Conservation (phyloP, 108 stramenopile genomes). For the Craspedostauros australis region DNA sequence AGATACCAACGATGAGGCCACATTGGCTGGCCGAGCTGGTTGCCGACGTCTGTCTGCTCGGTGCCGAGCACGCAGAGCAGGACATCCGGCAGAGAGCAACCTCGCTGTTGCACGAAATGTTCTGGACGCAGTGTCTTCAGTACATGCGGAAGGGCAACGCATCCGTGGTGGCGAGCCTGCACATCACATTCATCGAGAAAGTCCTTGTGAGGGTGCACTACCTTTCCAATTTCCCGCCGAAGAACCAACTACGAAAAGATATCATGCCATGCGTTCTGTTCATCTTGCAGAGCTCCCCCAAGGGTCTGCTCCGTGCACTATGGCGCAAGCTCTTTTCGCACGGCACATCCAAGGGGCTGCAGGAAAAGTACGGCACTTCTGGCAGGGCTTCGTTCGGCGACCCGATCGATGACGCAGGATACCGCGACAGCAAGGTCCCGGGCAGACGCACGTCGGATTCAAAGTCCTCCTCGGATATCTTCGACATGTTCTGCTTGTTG, state of each 20-base stretch:
- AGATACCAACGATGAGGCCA: constrained; percentile 46
- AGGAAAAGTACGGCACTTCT: constrained; percentile 55
- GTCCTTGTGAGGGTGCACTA: constrained; percentile 52
- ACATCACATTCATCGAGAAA: constrained; percentile 67
- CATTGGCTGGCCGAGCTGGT: constrained; percentile 82
- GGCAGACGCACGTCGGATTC: constrained; percentile 10
- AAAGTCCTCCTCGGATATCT: constrained; percentile 45
- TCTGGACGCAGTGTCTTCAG: constrained; percentile 64
- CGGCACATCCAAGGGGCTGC: constrained; percentile 48
- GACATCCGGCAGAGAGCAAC: constrained; percentile 74
- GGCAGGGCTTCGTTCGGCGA: no score
- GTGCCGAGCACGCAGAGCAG: constrained; percentile 75
- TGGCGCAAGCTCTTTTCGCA: constrained; percentile 68
- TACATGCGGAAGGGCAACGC: constrained; percentile 51
- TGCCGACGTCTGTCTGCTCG: constrained; percentile 69
- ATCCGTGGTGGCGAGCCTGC: constrained; percentile 63
- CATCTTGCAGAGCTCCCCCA: constrained; percentile 74
- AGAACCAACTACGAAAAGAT: constrained; percentile 73
- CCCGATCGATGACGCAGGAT: constrained; percentile 2
- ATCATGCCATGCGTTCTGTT: constrained; percentile 70
- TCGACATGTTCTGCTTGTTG: constrained; percentile 71
- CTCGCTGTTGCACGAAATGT: constrained; percentile 73
- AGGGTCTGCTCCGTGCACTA: constrained; percentile 63
- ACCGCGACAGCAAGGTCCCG: constrained; percentile 8
- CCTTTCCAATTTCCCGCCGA: constrained; percentile 60